Percentiles rank a stretch among this genome's conserved stretches.
Conservation (phyloP, 352 stramenopile genomes). For the Phytophthora europaea region DNA sequence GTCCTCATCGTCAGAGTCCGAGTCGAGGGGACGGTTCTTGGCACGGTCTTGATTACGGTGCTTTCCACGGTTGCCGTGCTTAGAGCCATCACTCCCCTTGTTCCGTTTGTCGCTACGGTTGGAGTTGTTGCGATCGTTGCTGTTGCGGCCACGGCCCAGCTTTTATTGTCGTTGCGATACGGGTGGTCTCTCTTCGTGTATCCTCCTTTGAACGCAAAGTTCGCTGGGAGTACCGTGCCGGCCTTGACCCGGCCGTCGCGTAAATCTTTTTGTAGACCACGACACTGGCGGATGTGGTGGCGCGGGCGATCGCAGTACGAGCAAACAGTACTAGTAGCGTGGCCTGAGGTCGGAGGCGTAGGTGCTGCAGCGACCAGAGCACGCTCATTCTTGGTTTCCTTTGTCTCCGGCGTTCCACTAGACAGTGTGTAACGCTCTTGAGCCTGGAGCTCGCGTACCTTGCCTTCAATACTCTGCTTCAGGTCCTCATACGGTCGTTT, state of each 20-base stretch:
- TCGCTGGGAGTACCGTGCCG: conserved; percentile 3
- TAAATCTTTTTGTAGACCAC: too few species aligned
- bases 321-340: too few species aligned
- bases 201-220: conserved; percentile 11
- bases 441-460: too few species aligned
- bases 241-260: not conserved
- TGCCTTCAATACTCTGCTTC: too few species aligned
- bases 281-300: too few species aligned
- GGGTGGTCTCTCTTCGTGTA: conserved; percentile 4
- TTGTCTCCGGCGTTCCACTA: not conserved
- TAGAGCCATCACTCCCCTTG: too few species aligned
- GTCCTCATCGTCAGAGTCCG: not conserved
- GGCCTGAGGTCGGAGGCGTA: too few species aligned
- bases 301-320: too few species aligned
- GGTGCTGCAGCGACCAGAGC: not conserved
- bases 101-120: not conserved
- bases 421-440: not conserved
- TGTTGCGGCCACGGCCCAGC: not conserved
- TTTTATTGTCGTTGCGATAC: conserved; percentile 5
- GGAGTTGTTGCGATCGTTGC: not conserved
- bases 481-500: too few species aligned
- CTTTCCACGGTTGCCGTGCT: not conserved
- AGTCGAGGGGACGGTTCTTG: not conserved
- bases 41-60: not conserved
- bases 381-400: not conserved